Evolutionary conservation across 2,329 filamentous ascomycete species (phyloP), one percentile per base, ranked within the genome.

Genomic region (Tolypocladium tundrense): DNA sequence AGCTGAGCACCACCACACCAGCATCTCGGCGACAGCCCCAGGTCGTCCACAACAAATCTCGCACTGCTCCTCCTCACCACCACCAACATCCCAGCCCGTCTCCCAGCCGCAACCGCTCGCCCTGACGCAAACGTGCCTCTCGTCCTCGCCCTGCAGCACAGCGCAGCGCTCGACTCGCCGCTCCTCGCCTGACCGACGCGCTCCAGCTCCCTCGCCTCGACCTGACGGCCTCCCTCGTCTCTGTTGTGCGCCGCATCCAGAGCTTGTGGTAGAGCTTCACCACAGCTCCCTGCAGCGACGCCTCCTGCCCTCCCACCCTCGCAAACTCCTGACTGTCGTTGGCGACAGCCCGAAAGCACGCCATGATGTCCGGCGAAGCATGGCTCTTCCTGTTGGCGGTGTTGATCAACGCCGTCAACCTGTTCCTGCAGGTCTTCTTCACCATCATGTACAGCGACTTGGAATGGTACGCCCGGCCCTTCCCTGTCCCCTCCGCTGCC

Each of bases 401-500:
- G 76, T 84, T 99, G 74, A 95, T 99, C 82, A 99, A 99, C 81
- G 94, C 94, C 80, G 92, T 99, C 85, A 99, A 99, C 82, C 85
- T 99, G 71, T 99, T 99, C 78, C 84, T 99, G 59, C 95, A 99
- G 80, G 94, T 99, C 69, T 99, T 99, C 84, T 99, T 99, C 81
- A 99, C 94, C 59, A 99, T 99, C 73, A 99, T 99, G 95, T 99
- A 97, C 80, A 96, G 91, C 77, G 94, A 99, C 83, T 79, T 99
- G 70, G 94, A 99, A 88, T 99, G 94, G 92, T 96, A 80, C 70
- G 90, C 81, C 31, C n/a, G n/a, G n/a, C 27, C 45, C 53, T 16
- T n/a, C 31, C 31, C 37, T 13, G 13, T 21, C 24, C 37, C 16
- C 16, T 21, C 24, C 42, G 35, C n/a, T 35, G 21, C 31, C 9